Conservation (phyloP, 176 grass and related monocot genomes). For the Carex cristatella region DNA sequence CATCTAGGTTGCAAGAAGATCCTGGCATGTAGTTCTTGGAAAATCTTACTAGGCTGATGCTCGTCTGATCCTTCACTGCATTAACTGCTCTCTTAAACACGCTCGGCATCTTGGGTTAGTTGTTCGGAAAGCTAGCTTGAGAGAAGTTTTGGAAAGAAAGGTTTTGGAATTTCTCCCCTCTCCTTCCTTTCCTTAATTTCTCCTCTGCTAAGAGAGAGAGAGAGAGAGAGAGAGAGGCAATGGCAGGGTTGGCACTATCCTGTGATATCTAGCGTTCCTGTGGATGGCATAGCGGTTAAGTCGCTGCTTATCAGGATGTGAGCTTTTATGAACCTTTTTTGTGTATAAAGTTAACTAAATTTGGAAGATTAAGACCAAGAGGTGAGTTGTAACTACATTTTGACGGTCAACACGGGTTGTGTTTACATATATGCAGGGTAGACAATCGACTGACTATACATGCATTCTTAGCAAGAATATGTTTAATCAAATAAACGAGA, state of each 20-base stretch:
- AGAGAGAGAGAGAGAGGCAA: constrained; percentile 6
- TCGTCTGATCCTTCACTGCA: constrained; percentile 35
- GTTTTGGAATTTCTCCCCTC: background rate
- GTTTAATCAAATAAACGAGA: background rate
- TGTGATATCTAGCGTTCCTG: background rate
- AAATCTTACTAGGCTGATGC: constrained; percentile 28
- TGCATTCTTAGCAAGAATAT: background rate
- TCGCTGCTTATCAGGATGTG: constrained; percentile 8
- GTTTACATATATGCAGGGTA: background rate
- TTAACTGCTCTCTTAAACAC: constrained; percentile 25
- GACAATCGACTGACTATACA: background rate
- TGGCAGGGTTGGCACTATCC: background rate
- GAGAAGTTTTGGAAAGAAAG: background rate
- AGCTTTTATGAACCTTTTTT: background rate
- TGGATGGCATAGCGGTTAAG: constrained; percentile 5
- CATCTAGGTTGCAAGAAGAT: constrained; percentile 26
- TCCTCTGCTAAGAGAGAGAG: constrained; percentile 3
- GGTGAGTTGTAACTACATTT: background rate
- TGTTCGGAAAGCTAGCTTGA: background rate
- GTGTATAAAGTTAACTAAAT: constrained; percentile 12
- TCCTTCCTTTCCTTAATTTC: constrained; percentile 12
- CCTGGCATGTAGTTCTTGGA: constrained; percentile 16
- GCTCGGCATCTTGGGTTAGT: constrained; percentile 26
- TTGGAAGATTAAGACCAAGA: constrained; percentile 8
- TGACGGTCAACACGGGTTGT: constrained; percentile 11